Base-by-base conservation (phyloP, 768 basidiomycete genomes). In the Leccinum variicolor region DNA sequence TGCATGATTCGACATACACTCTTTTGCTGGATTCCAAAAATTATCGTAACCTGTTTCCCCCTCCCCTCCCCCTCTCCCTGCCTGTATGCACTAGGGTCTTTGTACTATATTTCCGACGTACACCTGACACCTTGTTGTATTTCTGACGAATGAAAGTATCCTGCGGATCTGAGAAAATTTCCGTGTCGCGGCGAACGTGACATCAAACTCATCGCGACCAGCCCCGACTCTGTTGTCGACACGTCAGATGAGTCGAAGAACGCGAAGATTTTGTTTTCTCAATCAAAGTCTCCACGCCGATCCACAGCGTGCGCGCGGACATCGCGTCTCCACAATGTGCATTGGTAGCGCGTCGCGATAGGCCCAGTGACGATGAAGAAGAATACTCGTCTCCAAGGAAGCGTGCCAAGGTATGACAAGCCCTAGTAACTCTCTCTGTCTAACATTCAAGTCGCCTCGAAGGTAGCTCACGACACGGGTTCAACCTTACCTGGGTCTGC, bases 221-320 rank as follows among this genome's bases (percentile, higher is more conserved):
- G 55, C 45, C 59, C 60, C 6, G 83, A 83, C 46, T 39, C 36
- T 41, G 65, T 81, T 50, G 80, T 87, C 14, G 84, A 84, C 64
- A 86, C 86, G 17, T 87, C 85, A 4, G 86, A 88, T 61, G 69
- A 23, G 25, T 74, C 49, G 86, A 86, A 62, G 86, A 88, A 61
- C 75, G 76, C 41, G 81, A 81, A 63, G 75, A 76, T 47, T 58
- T 80, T n/a, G 46, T 56, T 14, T 52, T 59, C 60, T 55, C 64
- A 6, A 57, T 69, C 21, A 55, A 52, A 34, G 17, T 25, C 45
- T 46, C 39, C n/a, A 47, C 57, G 26, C 54, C 53, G 15, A 11
- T 33, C 25, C 46, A 53, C 21, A 39, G 5, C 6, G 21, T 34
- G 29, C 10, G 9, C 25, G 19, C 46, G 4, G 19, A 25, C 23